Evolutionary conservation across 1,284 basidiomycete genomes (phyloP), one percentile per base, ranked within the genome.

Genomic region (Termitomyces sp.): DNA sequence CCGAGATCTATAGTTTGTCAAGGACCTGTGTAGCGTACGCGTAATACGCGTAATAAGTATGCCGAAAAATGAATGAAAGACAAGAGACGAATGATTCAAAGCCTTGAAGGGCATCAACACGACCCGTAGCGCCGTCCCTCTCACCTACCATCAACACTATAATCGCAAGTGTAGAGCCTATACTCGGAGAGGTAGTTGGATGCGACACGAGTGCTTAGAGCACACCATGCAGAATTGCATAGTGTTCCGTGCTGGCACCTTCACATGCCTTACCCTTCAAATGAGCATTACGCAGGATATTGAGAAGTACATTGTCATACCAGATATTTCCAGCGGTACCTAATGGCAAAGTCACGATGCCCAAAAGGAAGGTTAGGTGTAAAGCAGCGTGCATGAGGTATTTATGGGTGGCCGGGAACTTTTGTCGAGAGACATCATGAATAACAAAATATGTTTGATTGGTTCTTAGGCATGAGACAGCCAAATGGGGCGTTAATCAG

Each of bases 241-340:
- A 97, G 69, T 86, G 77, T 55, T 80, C 76, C 34, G 52, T 41
- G 17, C 17, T 33, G 7, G 31, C 7, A 12, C 43, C 53, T 28
- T 55, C 63, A 40, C 66, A 65, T 8, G 55, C 59, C 54, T 70
- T 69, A 13, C 59, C 65, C 41, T 69, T 65, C 28, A 55, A 58
- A 12, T 64, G 67, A 5, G 75, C 74, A 46, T 73, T 73, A 26
- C 75, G 68, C 13, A 76, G 69, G 39, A 80, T 73, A 66, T 91
- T 78, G 63, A 93, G 81, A n/a, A 36, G 34, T 17, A 97, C 79
- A 69, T 95, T 92, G 69, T 97, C 94, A 69, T 97, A 94, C 52
- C 81, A 76, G 36, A 96, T 76, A 66, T 97, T 97, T 0, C 92
- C 90, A 0, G 71, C 72, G 43, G 94, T 79, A 0, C 94, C 94